Evolutionary conservation across 768 basidiomycete genomes (phyloP), one percentile per base, ranked within the genome.

Genomic region (Naganishia kalamii): DNA sequence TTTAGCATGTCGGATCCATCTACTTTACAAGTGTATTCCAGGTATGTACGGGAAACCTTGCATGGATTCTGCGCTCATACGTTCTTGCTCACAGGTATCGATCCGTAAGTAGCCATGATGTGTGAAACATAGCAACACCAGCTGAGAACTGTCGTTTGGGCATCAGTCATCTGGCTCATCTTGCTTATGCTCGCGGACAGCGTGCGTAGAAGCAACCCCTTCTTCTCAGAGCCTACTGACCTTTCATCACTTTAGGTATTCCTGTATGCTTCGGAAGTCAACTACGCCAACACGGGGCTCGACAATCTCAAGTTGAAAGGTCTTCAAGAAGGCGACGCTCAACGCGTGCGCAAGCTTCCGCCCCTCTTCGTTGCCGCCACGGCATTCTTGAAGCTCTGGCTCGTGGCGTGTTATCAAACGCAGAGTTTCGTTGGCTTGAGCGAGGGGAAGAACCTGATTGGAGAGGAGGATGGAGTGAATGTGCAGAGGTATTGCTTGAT

Each of bases 1-100:
- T 5, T 37, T 15, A 57, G 54, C 54, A 57, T 40, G 35, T 57
- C 54, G 54, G 54, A 6, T 57, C 54, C 4, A 57, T 57, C 35
- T 57, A 57, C n/a, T 57, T 57, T 35, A 40, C 54, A 3, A 57
- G 54, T 23, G 54, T 57, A 11, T 57, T 41, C 37, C 21, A 57
- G 35, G 54, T 57, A 25, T n/a, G 54, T 5, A 17, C 54, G 23
- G 35, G 8, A 25, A 19, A 12, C 54, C 37, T 29, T 17, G 35
- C 8, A 35, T n/a, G 11, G 3, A 37, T 25, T 15, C 27, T 25
- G 12, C 37, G 23, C n/a, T 25, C 35, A 37, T 10, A 49, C 6
- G 21, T 57, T 3, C 37, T 23, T 11, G 32, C 5, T 41, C 27
- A 13, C 54, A 57, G 54, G 54, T 57, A 15, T 57, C 54, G 11